Evolutionary conservation across 805 yeast genomes (phyloP).

Genomic region (Metschnikowia corniflorae): DNA sequence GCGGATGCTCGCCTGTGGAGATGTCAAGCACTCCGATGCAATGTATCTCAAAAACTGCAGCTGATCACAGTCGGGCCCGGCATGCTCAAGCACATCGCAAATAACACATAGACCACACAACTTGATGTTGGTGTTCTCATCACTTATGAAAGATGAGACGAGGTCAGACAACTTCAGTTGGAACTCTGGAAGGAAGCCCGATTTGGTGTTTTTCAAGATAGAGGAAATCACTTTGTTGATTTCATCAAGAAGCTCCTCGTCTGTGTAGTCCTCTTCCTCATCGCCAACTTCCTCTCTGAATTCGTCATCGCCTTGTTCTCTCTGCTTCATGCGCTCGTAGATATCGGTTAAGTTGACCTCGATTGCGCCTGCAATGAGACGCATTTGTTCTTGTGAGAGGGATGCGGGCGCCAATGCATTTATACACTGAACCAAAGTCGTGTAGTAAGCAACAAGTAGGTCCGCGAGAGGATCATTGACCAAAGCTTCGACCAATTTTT

Average conservation of each 20-base stretch:
- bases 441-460: constrained; percentile 71
- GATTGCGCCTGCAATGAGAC: constrained; percentile 55
- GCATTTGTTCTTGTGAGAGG: constrained; percentile 53
- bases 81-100: constrained; percentile 75
- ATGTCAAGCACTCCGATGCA: constrained; percentile 62
- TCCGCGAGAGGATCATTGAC: constrained; percentile 81
- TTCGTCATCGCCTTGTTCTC: constrained; percentile 78
- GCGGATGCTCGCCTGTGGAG: constrained; percentile 68
- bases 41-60: constrained; percentile 62
- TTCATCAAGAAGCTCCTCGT: constrained; percentile 87
- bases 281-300: constrained; percentile 83
- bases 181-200: constrained; percentile 60
- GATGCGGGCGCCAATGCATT: constrained; percentile 64
- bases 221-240: constrained; percentile 71
- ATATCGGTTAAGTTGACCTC: constrained; percentile 61
- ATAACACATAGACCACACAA: constrained; percentile 77
- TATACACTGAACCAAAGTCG: constrained; percentile 63
- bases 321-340: constrained; percentile 63
- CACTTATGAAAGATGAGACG: constrained; percentile 56
- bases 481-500: constrained; percentile 64
- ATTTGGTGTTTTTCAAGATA: constrained; percentile 60
- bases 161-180: constrained; percentile 57
- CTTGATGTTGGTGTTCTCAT: constrained; percentile 63
- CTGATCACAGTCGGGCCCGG: constrained; percentile 67
- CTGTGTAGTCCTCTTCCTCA: constrained; percentile 81